Evolutionary conservation across 768 basidiomycete species (phyloP), one percentile per base, ranked within the genome.

Genomic region (Termitomyces sp.): DNA sequence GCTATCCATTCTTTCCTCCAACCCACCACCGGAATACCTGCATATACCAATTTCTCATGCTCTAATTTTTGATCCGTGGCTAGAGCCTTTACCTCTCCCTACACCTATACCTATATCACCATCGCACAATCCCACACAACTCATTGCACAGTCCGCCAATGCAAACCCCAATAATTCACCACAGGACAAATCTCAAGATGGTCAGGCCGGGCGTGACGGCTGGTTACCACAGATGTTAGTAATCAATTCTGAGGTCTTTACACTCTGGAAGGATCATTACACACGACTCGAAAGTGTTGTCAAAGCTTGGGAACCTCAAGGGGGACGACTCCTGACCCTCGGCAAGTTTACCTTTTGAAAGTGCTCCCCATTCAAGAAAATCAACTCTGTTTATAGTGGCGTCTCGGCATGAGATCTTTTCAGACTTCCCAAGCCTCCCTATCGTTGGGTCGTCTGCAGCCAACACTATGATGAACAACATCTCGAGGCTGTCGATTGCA

Each of bases 61-160:
- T 9, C 67, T 94, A 23, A 76, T 88, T 23, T 79, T 91, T 18
- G 93, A 95, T 71, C 93, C 93, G 20, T 94, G 93, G 92, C 72
- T 93, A 8, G 90, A 93, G 57, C 89, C 91, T 18, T 66, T 92
- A 26, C 79, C 86, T 7, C 69, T 77, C 41, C 88, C 83, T 33
- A 85, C 84, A 4, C 85, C 79, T 12, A 60, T 68, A 23, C 78
- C 79, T 36, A 59, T 71, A 23, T 49, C 59, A 32, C 41, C 26
- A 55, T 33, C 32, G 10, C 53, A 47, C 53, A 28, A 48, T 46
- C 13, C 55, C 23, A 26, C 54, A 26, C 51, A 68, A 23, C 20
- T 64, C n/a, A 50, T 60, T 0, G 51, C 56, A 30, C 59, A 50
- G 38, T 64, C 51, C 40, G 40, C 63, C 28, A 10, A 16, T 8